Evolutionary conservation across 768 basidiomycete genomes (phyloP).

Genomic region (Lactarius sp.): DNA sequence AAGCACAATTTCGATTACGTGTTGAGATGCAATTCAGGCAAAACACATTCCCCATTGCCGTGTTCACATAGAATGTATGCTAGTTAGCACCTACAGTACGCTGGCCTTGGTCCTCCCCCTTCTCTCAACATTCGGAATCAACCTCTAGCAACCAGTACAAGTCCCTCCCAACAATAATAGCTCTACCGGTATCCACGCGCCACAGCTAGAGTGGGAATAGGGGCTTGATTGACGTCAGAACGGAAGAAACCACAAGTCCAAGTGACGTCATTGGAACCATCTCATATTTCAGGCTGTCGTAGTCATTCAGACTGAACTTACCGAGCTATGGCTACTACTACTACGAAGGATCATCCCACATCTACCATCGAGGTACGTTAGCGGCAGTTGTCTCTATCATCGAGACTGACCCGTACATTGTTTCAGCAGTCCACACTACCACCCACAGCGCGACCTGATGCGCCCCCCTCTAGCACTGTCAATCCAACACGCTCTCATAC

Average conservation of each 20-base stretch:
- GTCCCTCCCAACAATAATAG: too few relatives aligned
- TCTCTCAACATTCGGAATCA: too few relatives aligned
- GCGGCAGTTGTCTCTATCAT: too few relatives aligned
- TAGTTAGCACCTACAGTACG: too few relatives aligned
- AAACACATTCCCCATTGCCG: too few relatives aligned
- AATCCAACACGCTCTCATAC: conserved; percentile 31
- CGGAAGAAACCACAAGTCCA: background rate
- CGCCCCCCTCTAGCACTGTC: conserved; percentile 29
- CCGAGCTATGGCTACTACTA: background rate
- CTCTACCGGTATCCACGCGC: too few relatives aligned
- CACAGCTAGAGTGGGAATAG: too few relatives aligned
- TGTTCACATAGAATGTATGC: too few relatives aligned
- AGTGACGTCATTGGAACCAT: background rate
- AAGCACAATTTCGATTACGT: conserved; percentile 1
- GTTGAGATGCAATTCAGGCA: too few relatives aligned
- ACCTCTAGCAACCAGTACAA: too few relatives aligned
- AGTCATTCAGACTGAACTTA: background rate
- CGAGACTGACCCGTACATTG: background rate
- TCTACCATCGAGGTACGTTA: background rate
- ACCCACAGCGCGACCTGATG: background rate
- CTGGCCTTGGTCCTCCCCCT: too few relatives aligned
- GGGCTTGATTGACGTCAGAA: background rate
- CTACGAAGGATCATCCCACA: background rate
- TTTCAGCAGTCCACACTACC: background rate
- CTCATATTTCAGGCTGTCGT: background rate